These are phyloP conservation scores for Vishniacozyma victoriae DNA, from an alignment of 768 basidiomycete genomes.

Conservation along the genomic window DNA sequence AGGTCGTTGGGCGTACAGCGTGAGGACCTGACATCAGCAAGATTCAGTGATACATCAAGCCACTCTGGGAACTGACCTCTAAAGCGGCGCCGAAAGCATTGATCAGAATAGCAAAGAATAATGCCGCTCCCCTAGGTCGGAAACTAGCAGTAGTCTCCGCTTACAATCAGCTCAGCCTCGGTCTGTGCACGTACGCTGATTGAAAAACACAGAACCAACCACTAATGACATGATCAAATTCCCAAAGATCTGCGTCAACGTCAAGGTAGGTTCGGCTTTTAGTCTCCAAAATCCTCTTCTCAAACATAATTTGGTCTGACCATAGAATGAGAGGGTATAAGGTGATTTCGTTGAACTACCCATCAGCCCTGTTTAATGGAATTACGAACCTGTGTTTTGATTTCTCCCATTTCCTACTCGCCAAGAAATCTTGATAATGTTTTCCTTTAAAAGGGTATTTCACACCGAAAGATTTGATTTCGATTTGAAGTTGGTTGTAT, in stretches of 20 bases:
- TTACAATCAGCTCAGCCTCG: background rate
- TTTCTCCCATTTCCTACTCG: slow-evolving; percentile 57
- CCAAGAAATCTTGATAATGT: slow-evolving; percentile 65
- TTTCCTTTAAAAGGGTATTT: slow-evolving; percentile 40
- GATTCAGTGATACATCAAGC: background rate
- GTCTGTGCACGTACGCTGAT: slow-evolving; percentile 24
- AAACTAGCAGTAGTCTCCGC: slow-evolving; percentile 36
- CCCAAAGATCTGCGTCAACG: slow-evolving; percentile 41
- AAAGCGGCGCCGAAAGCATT: slow-evolving; percentile 51
- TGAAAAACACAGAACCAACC: slow-evolving; percentile 43
- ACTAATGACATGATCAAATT: slow-evolving; percentile 41
- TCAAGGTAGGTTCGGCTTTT: slow-evolving; percentile 49
- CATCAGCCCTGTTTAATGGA: slow-evolving; percentile 68
- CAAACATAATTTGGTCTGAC: slow-evolving; percentile 52
- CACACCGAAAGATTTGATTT: slow-evolving; percentile 57
- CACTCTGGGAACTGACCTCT: slow-evolving; percentile 16
- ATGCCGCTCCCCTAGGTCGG: slow-evolving; percentile 28
- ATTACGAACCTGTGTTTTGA: slow-evolving; percentile 72
- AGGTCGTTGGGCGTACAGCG: slow-evolving; percentile 48
- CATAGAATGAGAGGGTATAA: slow-evolving; percentile 52
- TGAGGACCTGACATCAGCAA: slow-evolving; percentile 30
- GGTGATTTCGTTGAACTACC: slow-evolving; percentile 48
- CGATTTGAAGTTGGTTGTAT: slow-evolving; percentile 54
- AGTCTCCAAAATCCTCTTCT: slow-evolving; percentile 52
- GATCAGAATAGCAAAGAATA: slow-evolving; percentile 56